phyloP scores from a whole-genome alignment of 2,329 filamentous ascomycete genomes.

The Alternaria sp. region DNA sequence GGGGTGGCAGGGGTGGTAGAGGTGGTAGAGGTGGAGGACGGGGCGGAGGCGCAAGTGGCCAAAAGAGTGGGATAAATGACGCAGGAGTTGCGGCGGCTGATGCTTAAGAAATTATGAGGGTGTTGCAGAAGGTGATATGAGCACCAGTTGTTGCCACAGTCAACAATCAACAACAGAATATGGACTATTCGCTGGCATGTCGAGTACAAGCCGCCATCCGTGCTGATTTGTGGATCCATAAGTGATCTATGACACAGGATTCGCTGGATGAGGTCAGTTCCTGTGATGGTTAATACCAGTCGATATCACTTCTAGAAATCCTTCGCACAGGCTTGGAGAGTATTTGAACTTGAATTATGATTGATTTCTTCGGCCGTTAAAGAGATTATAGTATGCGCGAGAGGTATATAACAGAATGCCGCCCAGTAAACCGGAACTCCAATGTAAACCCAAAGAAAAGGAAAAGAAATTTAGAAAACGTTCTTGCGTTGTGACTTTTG shows the following conservation, averaged over 20 bases:
- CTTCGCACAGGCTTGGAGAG: too few relatives aligned
- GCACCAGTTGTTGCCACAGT: neutral
- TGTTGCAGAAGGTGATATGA: neutral
- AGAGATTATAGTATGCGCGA: neutral
- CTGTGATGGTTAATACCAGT: neutral
- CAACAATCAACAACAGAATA: neutral
- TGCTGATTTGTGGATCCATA: neutral
- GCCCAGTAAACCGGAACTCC: neutral
- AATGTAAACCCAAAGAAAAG: neutral
- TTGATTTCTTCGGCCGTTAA: neutral
- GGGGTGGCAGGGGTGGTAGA: slow-evolving; percentile 34
- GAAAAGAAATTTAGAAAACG: neutral
- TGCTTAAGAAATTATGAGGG: slow-evolving; percentile 14
- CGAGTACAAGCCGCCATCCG: neutral
- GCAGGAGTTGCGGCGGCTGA: slow-evolving; percentile 32
- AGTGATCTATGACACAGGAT: neutral
- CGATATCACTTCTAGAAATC: too few relatives aligned
- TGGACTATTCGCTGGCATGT: neutral
- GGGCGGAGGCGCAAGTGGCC: slow-evolving; percentile 29
- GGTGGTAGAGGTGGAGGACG: slow-evolving; percentile 30
- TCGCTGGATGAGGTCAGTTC: neutral
- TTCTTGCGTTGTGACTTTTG: neutral
- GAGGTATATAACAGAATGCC: slow-evolving; percentile 5
- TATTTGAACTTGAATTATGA: neutral
- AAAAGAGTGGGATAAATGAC: slow-evolving; percentile 36